phyloP scores from a whole-genome alignment of 306 rosid genomes.

The Acmispon strigosus region DNA sequence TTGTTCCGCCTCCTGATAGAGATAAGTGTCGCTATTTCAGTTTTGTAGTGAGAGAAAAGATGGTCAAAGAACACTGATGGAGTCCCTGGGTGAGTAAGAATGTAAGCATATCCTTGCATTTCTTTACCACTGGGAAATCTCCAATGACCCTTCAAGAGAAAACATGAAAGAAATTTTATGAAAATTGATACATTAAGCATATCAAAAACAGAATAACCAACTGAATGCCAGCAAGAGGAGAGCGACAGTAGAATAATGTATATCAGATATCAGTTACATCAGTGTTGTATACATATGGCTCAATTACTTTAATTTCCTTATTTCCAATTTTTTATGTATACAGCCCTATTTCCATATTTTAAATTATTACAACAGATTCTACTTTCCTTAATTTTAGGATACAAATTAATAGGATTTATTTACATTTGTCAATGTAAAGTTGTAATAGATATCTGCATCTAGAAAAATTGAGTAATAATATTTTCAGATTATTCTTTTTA shows the following conservation, averaged over 20 bases:
- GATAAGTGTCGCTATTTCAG: constrained; percentile 57
- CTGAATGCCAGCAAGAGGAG: not conserved
- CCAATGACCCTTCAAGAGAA: constrained; percentile 90
- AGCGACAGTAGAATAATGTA: not conserved
- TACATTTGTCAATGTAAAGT: too few relatives aligned
- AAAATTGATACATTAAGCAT: not conserved
- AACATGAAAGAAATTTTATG: constrained; percentile 1
- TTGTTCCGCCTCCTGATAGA: constrained; percentile 60
- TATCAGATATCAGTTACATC: too few relatives aligned
- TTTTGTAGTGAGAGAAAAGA: constrained; percentile 55
- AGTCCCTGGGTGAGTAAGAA: constrained; percentile 96
- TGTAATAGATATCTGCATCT: too few relatives aligned
- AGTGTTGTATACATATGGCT: too few relatives aligned
- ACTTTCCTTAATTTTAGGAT: too few relatives aligned
- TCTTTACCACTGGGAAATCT: constrained; percentile 85
- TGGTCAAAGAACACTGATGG: constrained; percentile 89
- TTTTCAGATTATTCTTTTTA: too few relatives aligned
- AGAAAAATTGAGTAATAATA: too few relatives aligned
- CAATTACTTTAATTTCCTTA: too few relatives aligned
- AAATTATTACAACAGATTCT: too few relatives aligned
- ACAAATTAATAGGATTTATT: too few relatives aligned
- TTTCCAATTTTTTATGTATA: too few relatives aligned
- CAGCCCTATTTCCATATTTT: too few relatives aligned
- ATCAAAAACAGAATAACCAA: not conserved
- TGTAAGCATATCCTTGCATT: constrained; percentile 99